Conservation (phyloP, 1,284 basidiomycete genomes). For the Spongispora temasekensis region DNA sequence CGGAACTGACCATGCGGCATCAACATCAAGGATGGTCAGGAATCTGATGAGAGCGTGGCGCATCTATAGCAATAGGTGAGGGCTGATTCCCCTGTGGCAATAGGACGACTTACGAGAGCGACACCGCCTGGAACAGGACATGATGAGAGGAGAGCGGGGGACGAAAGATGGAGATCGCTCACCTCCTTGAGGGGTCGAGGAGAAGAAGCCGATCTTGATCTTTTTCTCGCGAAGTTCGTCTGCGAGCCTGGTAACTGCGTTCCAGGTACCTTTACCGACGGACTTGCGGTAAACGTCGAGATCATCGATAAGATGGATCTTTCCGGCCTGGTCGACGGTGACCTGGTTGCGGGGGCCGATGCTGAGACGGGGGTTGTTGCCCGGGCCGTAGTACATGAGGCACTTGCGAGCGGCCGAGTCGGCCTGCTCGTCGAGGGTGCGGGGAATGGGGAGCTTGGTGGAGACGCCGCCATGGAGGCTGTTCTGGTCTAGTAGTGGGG, state of each 20-base stretch:
- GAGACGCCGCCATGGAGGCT: constrained; percentile 47
- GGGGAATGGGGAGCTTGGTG: constrained; percentile 66
- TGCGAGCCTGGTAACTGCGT: constrained; percentile 73
- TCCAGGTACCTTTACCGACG: constrained; percentile 73
- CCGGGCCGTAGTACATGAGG: constrained; percentile 78
- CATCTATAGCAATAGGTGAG: constrained; percentile 58
- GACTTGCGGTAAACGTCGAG: constrained; percentile 69
- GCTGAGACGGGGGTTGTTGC: constrained; percentile 75
- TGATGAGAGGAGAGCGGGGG: not conserved
- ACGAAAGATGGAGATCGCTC: constrained; percentile 21
- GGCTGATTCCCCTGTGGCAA: constrained; percentile 10
- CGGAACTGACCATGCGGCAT: constrained; percentile 69
- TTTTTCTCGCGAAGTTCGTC: constrained; percentile 82
- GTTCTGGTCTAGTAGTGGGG: constrained; percentile 44
- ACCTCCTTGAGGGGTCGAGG: constrained; percentile 88
- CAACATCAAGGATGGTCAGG: constrained; percentile 74
- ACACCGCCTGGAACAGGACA: constrained; percentile 64
- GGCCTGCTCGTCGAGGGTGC: constrained; percentile 79
- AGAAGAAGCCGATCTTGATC: constrained; percentile 86
- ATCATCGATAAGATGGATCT: constrained; percentile 79
- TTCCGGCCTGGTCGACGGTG: constrained; percentile 75
- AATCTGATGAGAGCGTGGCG: constrained; percentile 86
- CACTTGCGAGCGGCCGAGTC: constrained; percentile 82
- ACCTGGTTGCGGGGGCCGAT: constrained; percentile 82
- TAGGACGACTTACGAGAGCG: constrained; percentile 63